Evolutionary conservation across 2,329 filamentous ascomycete species (phyloP).

Genomic region (Nannizziopsis arthrosporioides): DNA sequence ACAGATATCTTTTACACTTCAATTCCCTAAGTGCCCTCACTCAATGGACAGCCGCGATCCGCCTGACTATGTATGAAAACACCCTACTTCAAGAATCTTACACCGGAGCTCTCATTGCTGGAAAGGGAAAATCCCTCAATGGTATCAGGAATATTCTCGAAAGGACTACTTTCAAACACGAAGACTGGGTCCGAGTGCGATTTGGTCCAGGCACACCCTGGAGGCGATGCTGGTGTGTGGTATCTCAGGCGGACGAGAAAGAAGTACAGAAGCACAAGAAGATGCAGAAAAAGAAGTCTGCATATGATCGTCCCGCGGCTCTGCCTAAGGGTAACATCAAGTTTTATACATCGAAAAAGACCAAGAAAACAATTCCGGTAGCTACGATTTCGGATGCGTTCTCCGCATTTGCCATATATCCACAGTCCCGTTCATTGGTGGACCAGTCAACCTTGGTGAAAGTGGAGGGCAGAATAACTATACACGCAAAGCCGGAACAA

Average conservation of each 20-base stretch:
- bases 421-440: slow-evolving; percentile 83
- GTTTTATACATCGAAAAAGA: slow-evolving; percentile 90
- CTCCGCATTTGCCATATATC: slow-evolving; percentile 89
- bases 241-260: slow-evolving; percentile 86
- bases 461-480: slow-evolving; percentile 79
- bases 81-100: slow-evolving; percentile 90
- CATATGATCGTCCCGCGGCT: slow-evolving; percentile 64
- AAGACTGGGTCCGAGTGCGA: slow-evolving; percentile 89
- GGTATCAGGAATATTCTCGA: slow-evolving; percentile 86
- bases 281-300: slow-evolving; percentile 64
- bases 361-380: slow-evolving; percentile 81
- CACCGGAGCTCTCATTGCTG: slow-evolving; percentile 87
- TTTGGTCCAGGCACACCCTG: slow-evolving; percentile 94
- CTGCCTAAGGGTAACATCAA: slow-evolving; percentile 78
- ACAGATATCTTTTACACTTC: slow-evolving; percentile 91
- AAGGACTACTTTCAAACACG: slow-evolving; percentile 60
- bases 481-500: slow-evolving; percentile 61
- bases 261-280: slow-evolving; percentile 76
- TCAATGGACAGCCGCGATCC: slow-evolving; percentile 91
- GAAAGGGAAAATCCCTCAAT: slow-evolving; percentile 80
- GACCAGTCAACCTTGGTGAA: slow-evolving; percentile 91
- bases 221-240: slow-evolving; percentile 94
- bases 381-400: slow-evolving; percentile 85
- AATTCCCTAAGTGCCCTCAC: slow-evolving; percentile 85
- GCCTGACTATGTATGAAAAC: slow-evolving; percentile 88